phyloP scores from a whole-genome alignment of 768 basidiomycete species.

The Hypholoma sublateritium region DNA sequence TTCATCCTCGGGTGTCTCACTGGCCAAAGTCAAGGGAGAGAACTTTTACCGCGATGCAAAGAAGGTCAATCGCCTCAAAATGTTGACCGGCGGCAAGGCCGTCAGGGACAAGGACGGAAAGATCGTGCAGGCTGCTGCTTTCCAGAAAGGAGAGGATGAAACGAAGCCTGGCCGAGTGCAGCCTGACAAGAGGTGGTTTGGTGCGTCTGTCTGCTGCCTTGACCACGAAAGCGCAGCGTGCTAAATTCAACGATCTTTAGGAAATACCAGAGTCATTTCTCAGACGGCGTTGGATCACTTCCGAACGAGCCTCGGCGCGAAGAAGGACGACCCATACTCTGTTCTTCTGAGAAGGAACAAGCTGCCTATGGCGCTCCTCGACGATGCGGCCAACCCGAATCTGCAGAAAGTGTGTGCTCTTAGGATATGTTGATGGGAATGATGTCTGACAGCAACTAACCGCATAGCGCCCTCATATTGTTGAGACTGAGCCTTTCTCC shows the following conservation, averaged over 20 bases:
- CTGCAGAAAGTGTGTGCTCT: constrained; percentile 60
- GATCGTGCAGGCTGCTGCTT: constrained; percentile 90
- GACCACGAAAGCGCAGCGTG: neutral
- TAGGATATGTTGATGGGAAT: constrained; percentile 7
- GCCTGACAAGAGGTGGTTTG: constrained; percentile 97
- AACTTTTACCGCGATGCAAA: constrained; percentile 99
- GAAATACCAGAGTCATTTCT: constrained; percentile 98
- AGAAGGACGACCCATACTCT: constrained; percentile 93
- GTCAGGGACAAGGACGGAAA: constrained; percentile 90
- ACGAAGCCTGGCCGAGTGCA: constrained; percentile 88
- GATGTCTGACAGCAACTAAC: constrained; percentile 3
- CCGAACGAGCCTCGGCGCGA: constrained; percentile 79
- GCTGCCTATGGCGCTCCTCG: constrained; percentile 93
- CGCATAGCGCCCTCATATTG: constrained; percentile 81
- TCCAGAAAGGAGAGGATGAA: constrained; percentile 94
- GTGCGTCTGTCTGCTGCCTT: constrained; percentile 45
- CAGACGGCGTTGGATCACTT: constrained; percentile 97
- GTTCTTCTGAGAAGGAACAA: constrained; percentile 94
- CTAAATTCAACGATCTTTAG: constrained; percentile 35
- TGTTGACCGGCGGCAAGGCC: constrained; percentile 91
- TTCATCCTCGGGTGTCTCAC: constrained; percentile 50
- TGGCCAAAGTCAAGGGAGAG: constrained; percentile 85
- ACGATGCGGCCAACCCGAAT: constrained; percentile 84
- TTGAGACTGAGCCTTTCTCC: constrained; percentile 91
- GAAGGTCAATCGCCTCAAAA: constrained; percentile 78